phyloP scores from a whole-genome alignment of 2,329 filamentous ascomycete species.

The Fusarium buharicum region DNA sequence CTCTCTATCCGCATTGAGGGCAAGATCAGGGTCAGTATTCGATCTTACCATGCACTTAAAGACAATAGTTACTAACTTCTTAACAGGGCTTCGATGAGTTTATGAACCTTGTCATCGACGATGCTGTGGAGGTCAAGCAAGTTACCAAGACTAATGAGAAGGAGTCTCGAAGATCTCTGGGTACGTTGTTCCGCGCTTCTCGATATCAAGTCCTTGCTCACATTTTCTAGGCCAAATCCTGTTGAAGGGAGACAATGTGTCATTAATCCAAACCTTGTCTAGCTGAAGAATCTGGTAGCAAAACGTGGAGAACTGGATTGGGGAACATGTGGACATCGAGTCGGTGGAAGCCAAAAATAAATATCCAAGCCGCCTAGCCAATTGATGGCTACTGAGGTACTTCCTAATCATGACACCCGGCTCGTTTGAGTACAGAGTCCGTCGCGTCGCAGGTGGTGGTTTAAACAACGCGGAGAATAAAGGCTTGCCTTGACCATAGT shows the following conservation, averaged over 20 bases:
- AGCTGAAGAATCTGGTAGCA: slow-evolving; percentile 34
- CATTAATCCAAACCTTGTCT: slow-evolving; percentile 73
- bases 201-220: slow-evolving; percentile 5
- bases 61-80: slow-evolving; percentile 7
- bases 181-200: slow-evolving; percentile 59
- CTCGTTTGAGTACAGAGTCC: slow-evolving; percentile 13
- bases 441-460: slow-evolving; percentile 17
- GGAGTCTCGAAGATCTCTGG: slow-evolving; percentile 81
- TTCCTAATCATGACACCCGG: slow-evolving; percentile 25
- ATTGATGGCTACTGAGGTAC: slow-evolving; percentile 27
- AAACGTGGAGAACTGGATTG: slow-evolving; percentile 12
- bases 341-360: slow-evolving; percentile 21
- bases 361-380: slow-evolving; percentile 34
- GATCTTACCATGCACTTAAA: neutral
- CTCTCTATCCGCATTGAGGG: slow-evolving; percentile 93
- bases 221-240: slow-evolving; percentile 77
- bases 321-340: slow-evolving; percentile 10
- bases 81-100: slow-evolving; percentile 97
- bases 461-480: slow-evolving; percentile 16
- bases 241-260: slow-evolving; percentile 89
- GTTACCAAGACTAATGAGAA: slow-evolving; percentile 80
- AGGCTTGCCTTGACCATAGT: slow-evolving; percentile 16
- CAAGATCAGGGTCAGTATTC: slow-evolving; percentile 82
- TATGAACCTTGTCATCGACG: slow-evolving; percentile 98
- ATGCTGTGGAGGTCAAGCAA: slow-evolving; percentile 91